Base-by-base conservation (phyloP, 73 alveolate genomes). In the Blepharisma stoltei region DNA sequence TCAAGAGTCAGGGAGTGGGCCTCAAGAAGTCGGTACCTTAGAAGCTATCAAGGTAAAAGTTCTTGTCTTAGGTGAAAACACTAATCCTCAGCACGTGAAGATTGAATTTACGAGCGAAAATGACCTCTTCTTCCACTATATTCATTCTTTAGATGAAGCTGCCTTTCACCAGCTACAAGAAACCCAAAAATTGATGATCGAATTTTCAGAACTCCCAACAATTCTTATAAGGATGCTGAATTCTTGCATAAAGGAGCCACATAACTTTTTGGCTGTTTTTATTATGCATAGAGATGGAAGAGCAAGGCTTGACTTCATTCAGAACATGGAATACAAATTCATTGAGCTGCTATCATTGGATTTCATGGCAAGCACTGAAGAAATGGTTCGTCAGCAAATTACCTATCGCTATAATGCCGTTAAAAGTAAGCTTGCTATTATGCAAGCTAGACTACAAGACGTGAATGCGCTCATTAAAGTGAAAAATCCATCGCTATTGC, bases 41-140 rank as follows among this genome's bases (percentile, higher is more conserved):
- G 94, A 93, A 78, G 97, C 98, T 6, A 87, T 93, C 54, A 90
- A 89, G 53, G 93, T 88, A 27, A 90, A 92, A 85, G 71, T 90
- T 54, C 80, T 90, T 20, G 83, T 79, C 55, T 76, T 86, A 69
- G 96, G 92, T 11, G 95, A 90, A 21, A 90, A 87, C 45, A 76
- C 78, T 8, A 78, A 54, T 54, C 83, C 80, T 21, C 81, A 60
- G 50, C 82, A 86, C 14, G 70, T 88, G 54, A 89, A 88, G 83
- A 71, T 95, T 6, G 98, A 95, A 71, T 87, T 95, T 65, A 86
- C 97, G 65, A 87, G 97, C 76, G 99, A 95, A 73, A 92, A 89
- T 83, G 99, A 95, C 81, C 81, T 95, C 75, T 91, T 92, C 84
- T 95, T 95, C 89, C 98, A 94, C 77, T 95, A 84, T 82, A 79